Evolutionary conservation across 2,329 filamentous ascomycete species (phyloP).

Genomic region (Exophiala calicioides): DNA sequence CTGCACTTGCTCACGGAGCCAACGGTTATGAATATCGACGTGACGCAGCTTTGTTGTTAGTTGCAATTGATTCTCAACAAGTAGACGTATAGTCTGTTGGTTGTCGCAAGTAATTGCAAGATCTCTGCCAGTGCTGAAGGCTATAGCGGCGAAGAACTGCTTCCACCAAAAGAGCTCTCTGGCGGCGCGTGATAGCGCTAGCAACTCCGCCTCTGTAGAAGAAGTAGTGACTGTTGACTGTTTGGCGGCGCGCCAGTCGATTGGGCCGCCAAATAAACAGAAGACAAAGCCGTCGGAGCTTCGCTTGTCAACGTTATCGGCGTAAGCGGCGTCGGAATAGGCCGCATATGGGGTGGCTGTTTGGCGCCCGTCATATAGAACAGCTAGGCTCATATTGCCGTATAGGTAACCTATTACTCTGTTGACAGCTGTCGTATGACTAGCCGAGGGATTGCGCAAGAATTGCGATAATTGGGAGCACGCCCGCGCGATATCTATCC

Average conservation of each 20-base stretch:
- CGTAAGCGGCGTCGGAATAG: not conserved
- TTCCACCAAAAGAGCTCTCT: not conserved
- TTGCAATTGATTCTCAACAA: not conserved
- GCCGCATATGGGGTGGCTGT: too few species aligned
- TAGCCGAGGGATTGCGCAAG: not conserved
- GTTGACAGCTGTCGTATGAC: not conserved
- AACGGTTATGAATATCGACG: not conserved
- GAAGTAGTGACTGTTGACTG: slow-evolving; percentile 29
- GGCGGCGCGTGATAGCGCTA: slow-evolving; percentile 11
- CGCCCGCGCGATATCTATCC: not conserved
- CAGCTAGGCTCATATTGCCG: not conserved
- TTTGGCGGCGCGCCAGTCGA: slow-evolving; percentile 27
- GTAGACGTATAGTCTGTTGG: not conserved
- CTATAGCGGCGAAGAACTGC: not conserved
- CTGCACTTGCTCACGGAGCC: not conserved
- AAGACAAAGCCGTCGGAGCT: slow-evolving; percentile 2
- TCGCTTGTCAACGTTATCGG: not conserved
- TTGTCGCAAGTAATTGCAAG: not conserved
- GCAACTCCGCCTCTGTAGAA: slow-evolving; percentile 29
- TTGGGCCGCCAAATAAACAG: slow-evolving; percentile 20
- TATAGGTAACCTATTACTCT: not conserved
- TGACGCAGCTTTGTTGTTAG: not conserved
- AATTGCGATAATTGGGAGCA: not conserved
- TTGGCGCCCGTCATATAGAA: too few species aligned
- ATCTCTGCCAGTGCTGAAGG: not conserved